phyloP scores from a whole-genome alignment of 495 filamentous ascomycete genomes.

The Neurospora pannonica region DNA sequence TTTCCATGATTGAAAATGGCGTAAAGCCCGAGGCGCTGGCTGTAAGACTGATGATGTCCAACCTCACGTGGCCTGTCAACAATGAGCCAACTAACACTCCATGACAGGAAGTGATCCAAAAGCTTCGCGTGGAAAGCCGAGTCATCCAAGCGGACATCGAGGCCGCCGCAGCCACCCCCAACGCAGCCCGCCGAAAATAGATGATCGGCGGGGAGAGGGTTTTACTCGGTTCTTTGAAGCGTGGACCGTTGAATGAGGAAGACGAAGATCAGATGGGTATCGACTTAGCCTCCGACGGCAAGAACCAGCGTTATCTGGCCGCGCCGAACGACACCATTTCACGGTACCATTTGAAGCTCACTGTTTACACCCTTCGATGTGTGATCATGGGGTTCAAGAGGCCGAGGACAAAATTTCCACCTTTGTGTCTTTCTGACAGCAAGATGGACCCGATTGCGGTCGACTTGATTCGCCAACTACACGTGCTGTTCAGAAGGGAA shows the following conservation, averaged over 20 bases:
- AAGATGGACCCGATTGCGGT: background rate
- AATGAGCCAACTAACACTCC: background rate
- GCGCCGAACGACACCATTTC: background rate
- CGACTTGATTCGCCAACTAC: background rate
- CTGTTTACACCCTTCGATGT: background rate
- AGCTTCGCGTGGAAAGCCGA: background rate
- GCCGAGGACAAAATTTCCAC: background rate
- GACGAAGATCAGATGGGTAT: background rate
- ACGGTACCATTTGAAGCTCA: background rate
- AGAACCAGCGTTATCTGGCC: background rate
- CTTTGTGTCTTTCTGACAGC: background rate
- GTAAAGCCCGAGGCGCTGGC: conserved; percentile 93
- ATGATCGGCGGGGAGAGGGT: background rate
- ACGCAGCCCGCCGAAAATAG: background rate
- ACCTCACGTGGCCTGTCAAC: background rate
- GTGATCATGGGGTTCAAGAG: background rate
- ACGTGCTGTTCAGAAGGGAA: background rate
- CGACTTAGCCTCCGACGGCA: background rate
- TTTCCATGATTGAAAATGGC: conserved; percentile 94
- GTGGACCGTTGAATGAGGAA: background rate
- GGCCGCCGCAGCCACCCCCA: background rate
- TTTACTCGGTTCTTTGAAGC: background rate
- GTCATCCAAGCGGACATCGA: background rate
- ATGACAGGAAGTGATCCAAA: background rate
- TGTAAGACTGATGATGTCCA: conserved; percentile 41